Evolutionary conservation across 441 rosid genomes (phyloP), one percentile per base, ranked within the genome.

Genomic region (Metrosideros polymorpha): DNA sequence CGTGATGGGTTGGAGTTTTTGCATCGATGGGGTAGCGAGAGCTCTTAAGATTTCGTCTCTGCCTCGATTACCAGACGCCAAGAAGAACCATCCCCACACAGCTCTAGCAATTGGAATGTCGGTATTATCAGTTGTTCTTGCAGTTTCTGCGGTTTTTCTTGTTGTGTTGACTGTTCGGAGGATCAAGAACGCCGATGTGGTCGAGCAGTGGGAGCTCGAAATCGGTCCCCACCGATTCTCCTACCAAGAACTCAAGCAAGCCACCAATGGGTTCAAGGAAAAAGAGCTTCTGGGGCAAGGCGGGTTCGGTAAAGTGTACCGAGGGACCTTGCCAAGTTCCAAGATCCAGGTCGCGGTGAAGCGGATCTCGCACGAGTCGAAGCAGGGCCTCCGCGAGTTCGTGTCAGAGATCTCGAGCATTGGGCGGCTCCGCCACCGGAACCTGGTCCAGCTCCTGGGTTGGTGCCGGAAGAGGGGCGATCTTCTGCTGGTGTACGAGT

Each of bases 141-240:
- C 57, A 27, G 25, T 91, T 24, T 27, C 86, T 39, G 59, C 75
- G 9, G 6, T 59, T 2, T 52, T 83, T 24, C 0, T 89, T 2
- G 89, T 84, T 17, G 22, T 86, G 82, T 89, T 88, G 63, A 7
- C 91, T 6, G 30, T 87, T 15, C 86, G 83, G 63, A 94, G 83
- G 76, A 87, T 91, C 6, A 94, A 87, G 85, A 91, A 92, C 75
- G 94, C 95, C 2, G 99, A 95, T 32, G 86, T 89, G 77, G 90
- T 91, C 22, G 98, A 95, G 13, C 93, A 92, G 4, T 95, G 99
- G 99, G 98, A 95, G 87, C 90, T 89, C 30, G 97, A 95, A 84
- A 87, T 90, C 54, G 98, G 98, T 22, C 96, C 97, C 75, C 96
- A 94, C 42, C 86, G 98, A 49, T 97, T 89, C 86, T 84, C 92